Evolutionary conservation across 139 green algal species (phyloP).

Genomic region (Mesostigma viride): DNA sequence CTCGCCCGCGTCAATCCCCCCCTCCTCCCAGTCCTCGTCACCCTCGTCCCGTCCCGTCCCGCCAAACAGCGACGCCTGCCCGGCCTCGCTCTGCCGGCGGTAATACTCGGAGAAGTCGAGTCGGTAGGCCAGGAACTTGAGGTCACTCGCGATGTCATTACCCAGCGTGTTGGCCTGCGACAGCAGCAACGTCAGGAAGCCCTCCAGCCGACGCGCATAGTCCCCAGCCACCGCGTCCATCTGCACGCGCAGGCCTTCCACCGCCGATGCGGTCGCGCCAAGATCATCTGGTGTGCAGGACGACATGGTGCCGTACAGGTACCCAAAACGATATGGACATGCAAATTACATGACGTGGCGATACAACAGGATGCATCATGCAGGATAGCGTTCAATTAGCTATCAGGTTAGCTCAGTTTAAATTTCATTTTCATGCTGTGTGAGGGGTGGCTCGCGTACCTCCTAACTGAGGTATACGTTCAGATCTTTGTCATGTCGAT

Average conservation of each 20-base stretch:
- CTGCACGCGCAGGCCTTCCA: not conserved
- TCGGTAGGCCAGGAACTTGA: conserved; percentile 54
- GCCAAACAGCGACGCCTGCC: too few species aligned
- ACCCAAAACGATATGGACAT: not conserved
- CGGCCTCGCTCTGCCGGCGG: too few species aligned
- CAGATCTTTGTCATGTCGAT: too few species aligned
- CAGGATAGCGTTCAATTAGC: not conserved
- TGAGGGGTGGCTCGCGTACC: too few species aligned
- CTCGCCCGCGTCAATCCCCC: too few species aligned
- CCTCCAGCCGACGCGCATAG: conserved; percentile 39
- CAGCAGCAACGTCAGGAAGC: conserved; percentile 51
- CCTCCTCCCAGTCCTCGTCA: too few species aligned
- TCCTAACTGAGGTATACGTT: too few species aligned
- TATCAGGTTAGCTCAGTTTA: not conserved
- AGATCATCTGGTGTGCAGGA: too few species aligned
- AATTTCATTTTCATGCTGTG: too few species aligned
- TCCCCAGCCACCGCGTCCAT: conserved; percentile 37
- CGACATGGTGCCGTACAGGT: not conserved
- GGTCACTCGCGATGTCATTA: too few species aligned
- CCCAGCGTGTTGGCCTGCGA: conserved; percentile 39
- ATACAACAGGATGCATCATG: not conserved
- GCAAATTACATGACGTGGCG: not conserved
- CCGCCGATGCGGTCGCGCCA: too few species aligned
- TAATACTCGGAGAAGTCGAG: conserved; percentile 54
- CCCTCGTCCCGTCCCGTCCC: too few species aligned